A percentile compares a stretch with the other conserved stretches of the same genome.
Conservation (phyloP, 176 grass and related monocot genomes). For the Chrysopogon serrulatus region DNA sequence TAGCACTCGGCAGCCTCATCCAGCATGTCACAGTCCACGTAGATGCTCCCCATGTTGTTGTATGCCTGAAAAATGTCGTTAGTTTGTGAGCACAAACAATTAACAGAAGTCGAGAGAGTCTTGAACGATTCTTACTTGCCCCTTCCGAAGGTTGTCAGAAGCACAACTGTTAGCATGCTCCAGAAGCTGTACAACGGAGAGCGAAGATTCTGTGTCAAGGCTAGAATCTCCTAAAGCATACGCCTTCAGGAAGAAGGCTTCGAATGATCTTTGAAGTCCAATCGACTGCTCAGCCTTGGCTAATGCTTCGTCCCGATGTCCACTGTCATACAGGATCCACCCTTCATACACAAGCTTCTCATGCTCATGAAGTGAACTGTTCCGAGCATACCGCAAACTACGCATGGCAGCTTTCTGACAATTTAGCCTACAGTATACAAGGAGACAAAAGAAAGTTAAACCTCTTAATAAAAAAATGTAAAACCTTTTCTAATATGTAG, state of each 20-base stretch:
- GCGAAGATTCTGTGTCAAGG: conserved; percentile 55
- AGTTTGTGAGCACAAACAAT: neutral
- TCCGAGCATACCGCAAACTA: conserved; percentile 70
- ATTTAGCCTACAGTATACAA: conserved; percentile 56
- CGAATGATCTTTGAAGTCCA: conserved; percentile 73
- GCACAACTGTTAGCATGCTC: conserved; percentile 83
- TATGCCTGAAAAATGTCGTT: conserved; percentile 54
- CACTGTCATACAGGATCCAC: conserved; percentile 91
- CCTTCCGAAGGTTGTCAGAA: conserved; percentile 96
- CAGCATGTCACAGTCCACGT: conserved; percentile 86
- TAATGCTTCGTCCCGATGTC: conserved; percentile 83
- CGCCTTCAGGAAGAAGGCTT: conserved; percentile 93
- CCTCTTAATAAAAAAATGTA: neutral
- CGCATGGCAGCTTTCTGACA: conserved; percentile 88
- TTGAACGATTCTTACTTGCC: conserved; percentile 55
- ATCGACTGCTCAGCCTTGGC: conserved; percentile 86
- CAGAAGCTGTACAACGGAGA: conserved; percentile 77
- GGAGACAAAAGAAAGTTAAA: neutral
- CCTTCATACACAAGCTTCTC: conserved; percentile 96
- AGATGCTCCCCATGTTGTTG: conserved; percentile 98
- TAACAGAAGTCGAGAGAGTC: neutral
- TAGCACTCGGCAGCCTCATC: conserved; percentile 86
- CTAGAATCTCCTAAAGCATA: conserved; percentile 83
- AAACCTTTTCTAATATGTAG: no score
- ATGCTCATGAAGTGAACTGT: conserved; percentile 56